A percentile compares a stretch with the other conserved stretches of the same genome.
These are phyloP conservation scores for Trichoderma oligosporum DNA, from an alignment of 2,329 filamentous ascomycete genomes.

Conservation along the genomic window DNA sequence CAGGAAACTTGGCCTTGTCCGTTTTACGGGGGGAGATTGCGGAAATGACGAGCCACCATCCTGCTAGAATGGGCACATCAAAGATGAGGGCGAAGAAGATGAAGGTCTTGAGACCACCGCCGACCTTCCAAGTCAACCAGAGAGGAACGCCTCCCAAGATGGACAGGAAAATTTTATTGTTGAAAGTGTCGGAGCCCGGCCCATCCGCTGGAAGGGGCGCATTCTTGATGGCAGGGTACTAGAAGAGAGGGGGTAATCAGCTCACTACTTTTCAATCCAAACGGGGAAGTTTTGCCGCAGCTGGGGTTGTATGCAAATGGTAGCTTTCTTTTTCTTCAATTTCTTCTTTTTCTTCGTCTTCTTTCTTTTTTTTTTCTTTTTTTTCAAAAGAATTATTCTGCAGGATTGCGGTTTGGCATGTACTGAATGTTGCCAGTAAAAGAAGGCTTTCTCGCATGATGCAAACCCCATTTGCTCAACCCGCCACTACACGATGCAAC, in stretches of 20 bases:
- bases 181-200: slow-evolving; percentile 80
- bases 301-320: background rate
- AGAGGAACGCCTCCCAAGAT: slow-evolving; percentile 68
- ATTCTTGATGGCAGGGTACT: slow-evolving; percentile 76
- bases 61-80: slow-evolving; percentile 71
- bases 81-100: slow-evolving; percentile 83
- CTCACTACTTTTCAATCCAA: background rate
- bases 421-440: too few relatives aligned
- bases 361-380: too few relatives aligned
- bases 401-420: too few relatives aligned
- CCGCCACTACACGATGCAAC: background rate
- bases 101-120: slow-evolving; percentile 80
- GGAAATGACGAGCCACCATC: slow-evolving; percentile 79
- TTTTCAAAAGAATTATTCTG: too few relatives aligned
- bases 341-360: too few relatives aligned
- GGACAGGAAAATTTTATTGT: slow-evolving; percentile 70
- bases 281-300: background rate
- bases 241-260: background rate
- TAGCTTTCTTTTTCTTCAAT: background rate
- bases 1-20: slow-evolving; percentile 84
- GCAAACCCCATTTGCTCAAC: too few relatives aligned
- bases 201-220: slow-evolving; percentile 88
- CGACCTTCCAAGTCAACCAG: slow-evolving; percentile 80
- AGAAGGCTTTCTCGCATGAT: too few relatives aligned
- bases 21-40: slow-evolving; percentile 82